Base-by-base conservation (phyloP, 225 moss, liverwort and hornwort genomes). In the Bryoerythrophyllum caledonicum region DNA sequence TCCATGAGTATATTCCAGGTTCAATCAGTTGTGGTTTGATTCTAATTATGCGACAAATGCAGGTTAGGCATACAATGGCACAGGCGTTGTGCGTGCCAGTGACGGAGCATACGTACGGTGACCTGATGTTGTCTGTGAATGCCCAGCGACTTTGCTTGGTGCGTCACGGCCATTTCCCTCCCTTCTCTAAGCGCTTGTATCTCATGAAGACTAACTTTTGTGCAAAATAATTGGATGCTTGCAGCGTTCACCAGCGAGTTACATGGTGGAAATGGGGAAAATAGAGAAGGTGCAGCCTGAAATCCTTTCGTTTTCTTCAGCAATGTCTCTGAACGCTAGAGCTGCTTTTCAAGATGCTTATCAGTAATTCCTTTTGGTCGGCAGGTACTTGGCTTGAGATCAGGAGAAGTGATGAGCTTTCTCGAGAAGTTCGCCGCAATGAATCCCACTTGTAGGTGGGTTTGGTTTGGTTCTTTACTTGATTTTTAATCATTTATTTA, bases 241-340 rank as follows among this genome's bases (percentile, higher is more conserved):
- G 80, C 90, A 96, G 96, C 82, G 59, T 77, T 83, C 90, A 26
- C 86, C 89, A 63, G 74, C 79, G 27, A 83, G 37, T 49, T 89
- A 86, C 41, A 96, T 96, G 96, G 93, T 96, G 34, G 96, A 96
- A 79, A 96, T 96, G 96, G 91, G 92, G 53, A 85, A 58, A 78
- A 85, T 92, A 75, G 93, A 96, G 68, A 96, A 86, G 77, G 96
- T 96, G 78, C 32, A 32, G 32, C 26, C 74, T 65, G 26, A 2
- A 53, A 8, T 49, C 17, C 48, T 58, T 17, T 55, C 44, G 44
- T 44, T 44, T 14, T 44, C 44, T 13, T 40, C 40, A 40, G 40
- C 10, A 40, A 40, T 40, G 11, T 40, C 40, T 10, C 25, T 68
- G 6, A 58, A n/a, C 54, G 10, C 23, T 55, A 6, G 54, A 8